Evolutionary conservation across 768 basidiomycete species (phyloP).

Genomic region (Boletus pseudo-olivaceus): DNA sequence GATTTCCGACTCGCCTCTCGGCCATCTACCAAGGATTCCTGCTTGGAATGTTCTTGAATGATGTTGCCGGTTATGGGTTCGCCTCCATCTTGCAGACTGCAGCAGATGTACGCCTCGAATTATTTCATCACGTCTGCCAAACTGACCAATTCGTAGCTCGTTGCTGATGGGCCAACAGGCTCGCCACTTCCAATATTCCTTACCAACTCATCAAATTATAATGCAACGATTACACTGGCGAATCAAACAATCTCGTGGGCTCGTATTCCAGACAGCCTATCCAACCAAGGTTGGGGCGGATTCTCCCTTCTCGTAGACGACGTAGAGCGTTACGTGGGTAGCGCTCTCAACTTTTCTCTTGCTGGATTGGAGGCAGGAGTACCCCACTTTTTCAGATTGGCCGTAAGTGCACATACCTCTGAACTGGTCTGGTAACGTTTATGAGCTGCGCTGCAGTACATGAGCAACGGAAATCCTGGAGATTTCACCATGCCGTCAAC

Average conservation of each 20-base stretch:
- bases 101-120: conserved; percentile 48
- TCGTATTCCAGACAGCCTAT: conserved; percentile 34
- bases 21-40: conserved; percentile 80
- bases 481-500: conserved; percentile 82
- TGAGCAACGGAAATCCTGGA: conserved; percentile 44
- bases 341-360: conserved; percentile 68
- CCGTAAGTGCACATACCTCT: conserved; percentile 43
- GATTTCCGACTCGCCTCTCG: conserved; percentile 75
- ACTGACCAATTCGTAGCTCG: conserved; percentile 46
- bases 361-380: conserved; percentile 53
- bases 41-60: conserved; percentile 79
- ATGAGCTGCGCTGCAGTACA: conserved; percentile 40
- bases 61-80: conserved; percentile 74
- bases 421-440: neutral
- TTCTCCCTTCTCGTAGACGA: conserved; percentile 83
- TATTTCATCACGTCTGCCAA: neutral
- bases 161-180: conserved; percentile 66
- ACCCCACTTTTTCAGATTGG: conserved; percentile 77
- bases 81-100: conserved; percentile 76
- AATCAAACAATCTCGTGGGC: conserved; percentile 61
- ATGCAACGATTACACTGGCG: conserved; percentile 47
- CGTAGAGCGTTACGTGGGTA: conserved; percentile 74
- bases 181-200: conserved; percentile 66
- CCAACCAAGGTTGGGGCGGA: conserved; percentile 58
- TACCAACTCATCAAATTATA: conserved; percentile 71